Conservation (phyloP, 169 alveolate genomes). For the Besnoitia besnoiti region DNA sequence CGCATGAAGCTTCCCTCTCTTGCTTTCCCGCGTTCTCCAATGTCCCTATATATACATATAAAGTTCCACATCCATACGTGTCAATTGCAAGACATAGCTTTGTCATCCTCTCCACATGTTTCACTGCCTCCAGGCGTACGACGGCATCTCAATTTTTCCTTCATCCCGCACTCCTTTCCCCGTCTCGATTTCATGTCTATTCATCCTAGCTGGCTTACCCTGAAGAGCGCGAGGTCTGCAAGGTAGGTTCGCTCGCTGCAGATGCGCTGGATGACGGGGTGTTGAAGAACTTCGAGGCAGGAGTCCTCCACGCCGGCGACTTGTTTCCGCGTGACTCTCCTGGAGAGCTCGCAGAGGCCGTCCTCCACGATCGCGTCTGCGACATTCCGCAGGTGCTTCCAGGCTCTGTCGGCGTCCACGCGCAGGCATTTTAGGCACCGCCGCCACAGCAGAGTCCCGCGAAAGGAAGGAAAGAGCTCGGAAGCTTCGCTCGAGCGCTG, state of each 20-base stretch:
- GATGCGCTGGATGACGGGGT: conserved; percentile 6
- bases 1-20: too few species aligned
- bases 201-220: too few species aligned
- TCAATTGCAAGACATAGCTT: not conserved
- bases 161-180: not conserved
- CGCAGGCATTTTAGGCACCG: conserved; percentile 6
- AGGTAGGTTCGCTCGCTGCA: not conserved
- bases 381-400: not conserved
- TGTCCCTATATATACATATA: not conserved
- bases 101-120: not conserved
- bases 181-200: not conserved
- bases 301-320: not conserved
- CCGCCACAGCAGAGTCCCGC: not conserved
- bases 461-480: not conserved
- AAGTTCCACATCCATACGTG: not conserved
- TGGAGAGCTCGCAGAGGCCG: not conserved
- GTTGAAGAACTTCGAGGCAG: not conserved
- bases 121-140: not conserved
- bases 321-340: not conserved
- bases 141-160: not conserved
- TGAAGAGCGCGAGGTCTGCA: not conserved
- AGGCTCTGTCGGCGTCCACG: not conserved
- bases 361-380: not conserved
- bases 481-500: too few species aligned
- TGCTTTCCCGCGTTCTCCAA: too few species aligned